These are phyloP conservation scores for Graphiopsis chlorocephala DNA, from an alignment of 2,329 filamentous ascomycete genomes.

Conservation along the genomic window DNA sequence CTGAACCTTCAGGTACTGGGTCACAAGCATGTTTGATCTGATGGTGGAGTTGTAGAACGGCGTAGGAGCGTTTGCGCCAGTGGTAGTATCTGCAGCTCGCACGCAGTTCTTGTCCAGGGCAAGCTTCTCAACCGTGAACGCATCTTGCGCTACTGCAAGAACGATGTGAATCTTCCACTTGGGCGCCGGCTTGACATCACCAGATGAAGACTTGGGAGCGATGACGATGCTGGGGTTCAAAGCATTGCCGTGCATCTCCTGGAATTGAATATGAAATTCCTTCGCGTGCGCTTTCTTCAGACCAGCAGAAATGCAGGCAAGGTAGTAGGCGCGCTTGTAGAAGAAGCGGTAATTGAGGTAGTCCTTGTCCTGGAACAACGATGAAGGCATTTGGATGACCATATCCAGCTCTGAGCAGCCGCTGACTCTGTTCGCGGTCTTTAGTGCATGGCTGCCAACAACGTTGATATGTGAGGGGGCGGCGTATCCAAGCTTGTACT, in stretches of 20 bases:
- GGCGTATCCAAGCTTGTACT: slow-evolving; percentile 77
- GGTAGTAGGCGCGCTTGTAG: slow-evolving; percentile 88
- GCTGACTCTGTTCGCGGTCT: slow-evolving; percentile 64
- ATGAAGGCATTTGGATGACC: slow-evolving; percentile 76
- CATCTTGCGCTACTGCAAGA: slow-evolving; percentile 64
- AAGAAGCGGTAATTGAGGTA: slow-evolving; percentile 92
- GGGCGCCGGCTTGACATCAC: slow-evolving; percentile 30
- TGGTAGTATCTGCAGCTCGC: slow-evolving; percentile 50
- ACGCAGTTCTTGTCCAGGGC: slow-evolving; percentile 68
- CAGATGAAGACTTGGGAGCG: slow-evolving; percentile 31
- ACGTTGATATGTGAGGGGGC: slow-evolving; percentile 79
- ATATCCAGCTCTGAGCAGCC: slow-evolving; percentile 63
- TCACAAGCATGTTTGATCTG: slow-evolving; percentile 71
- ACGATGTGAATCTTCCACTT: slow-evolving; percentile 70
- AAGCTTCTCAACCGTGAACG: slow-evolving; percentile 72
- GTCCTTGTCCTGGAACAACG: slow-evolving; percentile 89
- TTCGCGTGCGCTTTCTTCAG: slow-evolving; percentile 63
- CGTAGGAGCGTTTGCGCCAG: slow-evolving; percentile 51
- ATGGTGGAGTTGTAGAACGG: slow-evolving; percentile 88
- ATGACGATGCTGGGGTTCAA: slow-evolving; percentile 67
- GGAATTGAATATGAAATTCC: slow-evolving; percentile 46
- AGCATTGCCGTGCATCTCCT: slow-evolving; percentile 31
- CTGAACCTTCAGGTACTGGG: slow-evolving; percentile 72
- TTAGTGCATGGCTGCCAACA: slow-evolving; percentile 79
- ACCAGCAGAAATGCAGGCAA: slow-evolving; percentile 74